Conservation (phyloP, 805 yeast genomes). For the Cyberlindnera samutprakarnensis region DNA sequence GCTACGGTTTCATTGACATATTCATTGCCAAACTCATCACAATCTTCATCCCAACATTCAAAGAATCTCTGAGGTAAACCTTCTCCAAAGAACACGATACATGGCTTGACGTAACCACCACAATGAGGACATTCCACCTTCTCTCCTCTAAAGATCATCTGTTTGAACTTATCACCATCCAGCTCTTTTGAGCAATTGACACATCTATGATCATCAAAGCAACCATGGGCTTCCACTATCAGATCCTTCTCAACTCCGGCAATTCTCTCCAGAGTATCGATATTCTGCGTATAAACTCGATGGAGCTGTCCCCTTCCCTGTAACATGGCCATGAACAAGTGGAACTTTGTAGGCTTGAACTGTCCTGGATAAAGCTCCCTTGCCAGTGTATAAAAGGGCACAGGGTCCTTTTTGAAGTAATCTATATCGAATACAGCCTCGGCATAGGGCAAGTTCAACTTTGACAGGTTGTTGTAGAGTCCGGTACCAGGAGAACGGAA, state of each 20-base stretch:
- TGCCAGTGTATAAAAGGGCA: constrained; percentile 80
- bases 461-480: constrained; percentile 69
- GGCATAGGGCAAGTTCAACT: constrained; percentile 76
- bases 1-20: constrained; percentile 48
- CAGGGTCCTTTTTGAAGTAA: constrained; percentile 66
- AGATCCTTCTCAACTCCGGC: constrained; percentile 64
- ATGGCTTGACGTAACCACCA: constrained; percentile 78
- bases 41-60: constrained; percentile 54
- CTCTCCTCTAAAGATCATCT: constrained; percentile 26
- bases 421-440: constrained; percentile 95
- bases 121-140: constrained; percentile 51
- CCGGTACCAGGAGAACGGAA: constrained; percentile 90
- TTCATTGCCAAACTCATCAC: constrained; percentile 12
- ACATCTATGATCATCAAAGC: constrained; percentile 81
- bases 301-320: constrained; percentile 55
- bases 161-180: constrained; percentile 37
- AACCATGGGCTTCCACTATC: constrained; percentile 91
- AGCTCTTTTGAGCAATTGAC: constrained; percentile 60
- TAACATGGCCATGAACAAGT: constrained; percentile 58
- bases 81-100: constrained; percentile 93
- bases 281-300: constrained; percentile 86
- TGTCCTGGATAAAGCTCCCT: constrained; percentile 85
- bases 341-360: constrained; percentile 78
- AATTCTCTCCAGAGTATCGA: constrained; percentile 82
- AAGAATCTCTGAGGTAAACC: constrained; percentile 67